A percentile compares a stretch with the other conserved stretches of the same genome.
These are phyloP conservation scores for Lantana camara DNA, from an alignment of 257 asterid species.

Conservation along the genomic window DNA sequence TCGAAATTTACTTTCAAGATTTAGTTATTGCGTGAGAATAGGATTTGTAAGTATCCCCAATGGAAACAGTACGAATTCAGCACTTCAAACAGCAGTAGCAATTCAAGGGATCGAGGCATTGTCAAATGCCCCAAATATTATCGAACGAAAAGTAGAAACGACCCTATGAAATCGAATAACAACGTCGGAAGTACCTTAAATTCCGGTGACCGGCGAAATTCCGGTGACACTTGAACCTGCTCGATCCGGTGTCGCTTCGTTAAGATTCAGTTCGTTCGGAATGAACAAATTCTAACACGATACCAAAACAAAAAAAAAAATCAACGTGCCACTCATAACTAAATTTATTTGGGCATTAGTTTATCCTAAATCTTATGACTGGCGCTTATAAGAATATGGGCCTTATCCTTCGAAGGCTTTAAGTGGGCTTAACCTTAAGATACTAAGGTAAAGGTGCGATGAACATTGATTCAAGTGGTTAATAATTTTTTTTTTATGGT, in stretches of 20 bases:
- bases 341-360: too few relatives aligned
- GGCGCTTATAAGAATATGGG: too few relatives aligned
- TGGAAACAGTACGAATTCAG: neutral
- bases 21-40: neutral
- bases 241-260: conserved; percentile 49
- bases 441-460: too few relatives aligned
- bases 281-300: too few relatives aligned
- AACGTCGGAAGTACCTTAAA: conserved; percentile 17
- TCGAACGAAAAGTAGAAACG: neutral
- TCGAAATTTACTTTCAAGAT: neutral
- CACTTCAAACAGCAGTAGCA: neutral
- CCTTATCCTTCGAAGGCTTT: too few relatives aligned
- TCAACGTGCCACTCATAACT: neutral
- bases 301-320: neutral
- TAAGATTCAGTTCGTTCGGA: conserved; percentile 31
- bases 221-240: conserved; percentile 34
- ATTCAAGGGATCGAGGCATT: conserved; percentile 17
- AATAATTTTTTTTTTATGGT: too few relatives aligned
- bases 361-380: too few relatives aligned
- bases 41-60: conserved; percentile 13
- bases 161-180: neutral
- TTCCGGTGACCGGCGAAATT: conserved; percentile 42
- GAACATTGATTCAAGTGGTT: too few relatives aligned
- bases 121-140: conserved; percentile 9
- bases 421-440: too few relatives aligned